Conservation (phyloP, 2,329 filamentous ascomycete genomes). For the Clarireedia sp. region DNA sequence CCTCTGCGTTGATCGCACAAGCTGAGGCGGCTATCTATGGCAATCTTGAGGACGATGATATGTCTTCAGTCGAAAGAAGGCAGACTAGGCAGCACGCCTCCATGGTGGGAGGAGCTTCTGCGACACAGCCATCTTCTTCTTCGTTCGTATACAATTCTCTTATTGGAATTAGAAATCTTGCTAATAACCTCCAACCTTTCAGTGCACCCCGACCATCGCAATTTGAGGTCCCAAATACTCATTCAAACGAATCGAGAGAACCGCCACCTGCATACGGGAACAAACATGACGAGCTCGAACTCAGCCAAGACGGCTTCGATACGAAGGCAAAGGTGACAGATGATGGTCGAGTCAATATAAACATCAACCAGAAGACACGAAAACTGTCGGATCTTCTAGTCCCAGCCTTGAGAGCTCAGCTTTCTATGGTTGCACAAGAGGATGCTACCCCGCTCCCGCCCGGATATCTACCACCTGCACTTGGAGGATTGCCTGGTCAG, state of each 20-base stretch:
- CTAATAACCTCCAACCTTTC: background rate
- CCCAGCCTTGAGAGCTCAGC: conserved; percentile 52
- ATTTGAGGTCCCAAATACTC: conserved; percentile 17
- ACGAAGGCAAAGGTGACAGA: conserved; percentile 56
- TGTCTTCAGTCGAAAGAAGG: conserved; percentile 6
- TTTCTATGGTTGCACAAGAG: conserved; percentile 34
- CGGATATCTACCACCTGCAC: conserved; percentile 63
- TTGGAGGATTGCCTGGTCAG: conserved; percentile 57
- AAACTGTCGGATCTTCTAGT: conserved; percentile 60
- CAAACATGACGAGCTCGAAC: conserved; percentile 45
- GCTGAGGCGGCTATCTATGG: conserved; percentile 28
- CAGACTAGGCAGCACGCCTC: background rate
- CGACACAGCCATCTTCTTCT: background rate
- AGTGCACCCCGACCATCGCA: conserved; percentile 3
- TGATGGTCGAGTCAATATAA: conserved; percentile 73
- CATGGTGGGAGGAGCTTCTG: background rate
- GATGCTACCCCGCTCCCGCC: conserved; percentile 49
- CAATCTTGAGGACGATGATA: conserved; percentile 17
- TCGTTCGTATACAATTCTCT: conserved; percentile 1
- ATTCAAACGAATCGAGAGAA: conserved; percentile 13
- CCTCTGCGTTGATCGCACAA: conserved; percentile 25
- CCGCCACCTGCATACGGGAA: conserved; percentile 52
- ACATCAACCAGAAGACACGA: conserved; percentile 63
- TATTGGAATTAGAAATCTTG: background rate
- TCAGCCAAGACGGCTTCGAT: conserved; percentile 55